Evolutionary conservation across 352 stramenopile genomes (phyloP), one percentile per base, ranked within the genome.

Genomic region (Phytopythium cucurbitacearum): DNA sequence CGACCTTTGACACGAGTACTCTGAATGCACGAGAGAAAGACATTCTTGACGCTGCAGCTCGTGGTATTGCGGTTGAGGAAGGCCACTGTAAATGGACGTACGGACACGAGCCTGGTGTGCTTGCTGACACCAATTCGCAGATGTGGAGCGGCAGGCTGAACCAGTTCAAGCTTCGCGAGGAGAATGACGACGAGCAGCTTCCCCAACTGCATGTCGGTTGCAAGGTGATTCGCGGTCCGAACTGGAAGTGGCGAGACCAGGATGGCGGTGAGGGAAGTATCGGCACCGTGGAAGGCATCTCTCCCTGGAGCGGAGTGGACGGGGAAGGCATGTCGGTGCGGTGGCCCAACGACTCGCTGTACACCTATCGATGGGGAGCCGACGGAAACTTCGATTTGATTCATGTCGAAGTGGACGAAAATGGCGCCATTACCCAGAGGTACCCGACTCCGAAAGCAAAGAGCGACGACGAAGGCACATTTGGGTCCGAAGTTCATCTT

Each of bases 181-280:
- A 76, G 16, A 56, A 73, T 43, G 67, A 84, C 13, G 70, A 75
- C 8, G 64, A 63, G 16, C 69, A 67, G 16, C 56, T 83, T 51
- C 77, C 78, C 0, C 71, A 89, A 38, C 67, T 95, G 1, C 80
- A 70, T 10, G 80, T 96, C 16, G 87, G 87, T 1, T 93, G 82
- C 59, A 88, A 91, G 43, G 87, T 96, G 11, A 89, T 91, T 62
- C 85, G 87, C n/a, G 87, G 87, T 36, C 87, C 87, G 13, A 90
- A 93, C 59, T 96, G 86, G 86, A 95, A 94, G 60, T 94, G 86
- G 85, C 69, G 81, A 16, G 86, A 96, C 46, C 84, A 96, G 80
- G 86, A 96, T 46, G 86, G 86, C 11, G 86, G 86, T 11, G 85
- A 92, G 69, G 86, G 86, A 7, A 90, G 74, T 13, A 71, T 96